A percentile compares a stretch with the other conserved stretches of the same genome.
phyloP scores from a whole-genome alignment of 495 filamentous ascomycete genomes.

The Penicillium robsamsonii region DNA sequence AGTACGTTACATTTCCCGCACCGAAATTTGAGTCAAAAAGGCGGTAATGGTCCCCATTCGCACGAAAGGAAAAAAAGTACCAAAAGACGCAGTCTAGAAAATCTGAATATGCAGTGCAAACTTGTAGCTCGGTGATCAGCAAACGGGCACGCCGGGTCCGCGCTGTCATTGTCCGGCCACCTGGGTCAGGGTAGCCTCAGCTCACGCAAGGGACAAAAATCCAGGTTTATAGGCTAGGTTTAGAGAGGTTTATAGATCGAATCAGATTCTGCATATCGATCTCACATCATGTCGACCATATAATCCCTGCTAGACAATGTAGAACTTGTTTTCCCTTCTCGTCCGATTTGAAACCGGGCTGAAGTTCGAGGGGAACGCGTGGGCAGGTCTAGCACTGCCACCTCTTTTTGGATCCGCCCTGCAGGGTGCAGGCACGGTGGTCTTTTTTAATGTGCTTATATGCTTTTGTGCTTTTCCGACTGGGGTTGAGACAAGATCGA shows the following conservation, averaged over 20 bases:
- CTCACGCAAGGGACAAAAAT: constrained; percentile 17
- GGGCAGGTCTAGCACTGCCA: constrained; percentile 14
- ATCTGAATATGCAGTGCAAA: constrained; percentile 7
- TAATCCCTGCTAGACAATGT: neutral
- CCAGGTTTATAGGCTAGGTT: constrained; percentile 7
- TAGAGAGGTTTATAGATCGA: constrained; percentile 12
- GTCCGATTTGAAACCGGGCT: constrained; percentile 12
- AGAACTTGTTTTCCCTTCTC: neutral
- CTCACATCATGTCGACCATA: constrained; percentile 13
- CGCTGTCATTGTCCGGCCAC: constrained; percentile 15
- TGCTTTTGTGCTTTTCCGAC: neutral
- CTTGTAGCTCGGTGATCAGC: constrained; percentile 21
- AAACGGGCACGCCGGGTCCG: constrained; percentile 25
- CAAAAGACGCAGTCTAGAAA: constrained; percentile 5
- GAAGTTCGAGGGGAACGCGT: constrained; percentile 6
- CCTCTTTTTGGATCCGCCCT: constrained; percentile 15
- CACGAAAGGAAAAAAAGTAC: neutral
- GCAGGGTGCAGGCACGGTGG: constrained; percentile 26
- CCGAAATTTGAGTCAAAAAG: constrained; percentile 1
- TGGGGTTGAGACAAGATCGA: neutral
- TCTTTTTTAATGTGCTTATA: constrained; percentile 8
- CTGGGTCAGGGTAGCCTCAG: constrained; percentile 9
- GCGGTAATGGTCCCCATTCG: constrained; percentile 3
- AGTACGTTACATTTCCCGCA: neutral
- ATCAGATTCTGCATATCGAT: constrained; percentile 11